phyloP scores from a whole-genome alignment of 1,284 basidiomycete genomes.

The Athelia psychrophila region DNA sequence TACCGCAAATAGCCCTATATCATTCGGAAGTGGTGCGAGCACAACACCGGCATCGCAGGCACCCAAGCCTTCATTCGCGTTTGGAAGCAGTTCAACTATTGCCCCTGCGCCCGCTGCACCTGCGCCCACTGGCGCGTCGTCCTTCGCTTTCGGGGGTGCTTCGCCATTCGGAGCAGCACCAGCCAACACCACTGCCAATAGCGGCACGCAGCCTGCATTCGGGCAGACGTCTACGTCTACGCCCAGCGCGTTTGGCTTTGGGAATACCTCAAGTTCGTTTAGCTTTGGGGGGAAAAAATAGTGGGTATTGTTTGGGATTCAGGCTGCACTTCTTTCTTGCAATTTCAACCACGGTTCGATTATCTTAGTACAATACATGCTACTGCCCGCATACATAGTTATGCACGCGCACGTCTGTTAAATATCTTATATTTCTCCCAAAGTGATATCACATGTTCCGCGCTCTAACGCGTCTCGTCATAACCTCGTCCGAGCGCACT shows the following conservation, averaged over 20 bases:
- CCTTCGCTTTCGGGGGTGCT: slow-evolving; percentile 11
- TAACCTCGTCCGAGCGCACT: no score
- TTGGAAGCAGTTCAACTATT: slow-evolving; percentile 7
- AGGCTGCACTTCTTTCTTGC: slow-evolving; percentile 6
- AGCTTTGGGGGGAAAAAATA: slow-evolving; percentile 16
- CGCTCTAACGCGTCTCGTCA: neutral
- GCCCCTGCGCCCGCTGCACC: slow-evolving; percentile 12
- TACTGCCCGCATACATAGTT: no score
- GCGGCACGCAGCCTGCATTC: slow-evolving; percentile 12
- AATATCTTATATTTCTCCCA: neutral
- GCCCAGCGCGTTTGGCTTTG: slow-evolving; percentile 31
- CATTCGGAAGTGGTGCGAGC: slow-evolving; percentile 5
- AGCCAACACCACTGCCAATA: neutral
- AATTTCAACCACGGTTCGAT: neutral
- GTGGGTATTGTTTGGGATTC: neutral
- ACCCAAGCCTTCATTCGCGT: slow-evolving; percentile 15
- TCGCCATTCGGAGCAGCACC: slow-evolving; percentile 3
- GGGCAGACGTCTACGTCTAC: slow-evolving; percentile 18
- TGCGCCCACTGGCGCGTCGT: slow-evolving; percentile 13
- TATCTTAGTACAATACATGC: no score
- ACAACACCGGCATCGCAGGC: slow-evolving; percentile 5
- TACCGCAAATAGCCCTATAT: slow-evolving; percentile 16
- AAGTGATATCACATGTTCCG: neutral
- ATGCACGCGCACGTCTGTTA: neutral
- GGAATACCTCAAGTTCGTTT: slow-evolving; percentile 16